A percentile compares a stretch with the other conserved stretches of the same genome.
Evolutionary conservation across 2,329 filamentous ascomycete genomes (phyloP).

Genomic region (Cryphonectria parasitica): DNA sequence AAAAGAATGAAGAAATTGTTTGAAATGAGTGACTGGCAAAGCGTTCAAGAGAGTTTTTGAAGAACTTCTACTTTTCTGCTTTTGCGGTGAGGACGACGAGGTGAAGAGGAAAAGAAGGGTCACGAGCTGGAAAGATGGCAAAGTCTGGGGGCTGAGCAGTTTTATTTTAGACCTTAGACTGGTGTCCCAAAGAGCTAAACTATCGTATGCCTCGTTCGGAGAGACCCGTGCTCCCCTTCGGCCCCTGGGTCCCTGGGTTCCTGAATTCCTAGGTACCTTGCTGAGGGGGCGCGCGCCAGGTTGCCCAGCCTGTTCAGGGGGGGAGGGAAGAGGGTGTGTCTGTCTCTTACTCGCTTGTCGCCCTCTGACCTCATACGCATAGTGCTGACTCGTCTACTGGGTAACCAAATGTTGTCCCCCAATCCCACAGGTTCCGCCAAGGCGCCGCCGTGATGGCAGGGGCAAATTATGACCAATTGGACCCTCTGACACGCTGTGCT

Average conservation of each 20-base stretch:
- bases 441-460: slow-evolving; percentile 11
- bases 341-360: neutral
- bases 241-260: neutral
- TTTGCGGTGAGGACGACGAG: neutral
- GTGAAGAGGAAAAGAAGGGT: neutral
- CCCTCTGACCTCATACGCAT: neutral
- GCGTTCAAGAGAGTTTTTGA: neutral
- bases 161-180: slow-evolving; percentile 18
- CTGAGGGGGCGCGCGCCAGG: neutral
- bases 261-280: neutral
- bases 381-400: slow-evolving; percentile 8
- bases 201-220: neutral
- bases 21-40: neutral
- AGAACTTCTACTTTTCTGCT: neutral
- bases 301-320: neutral
- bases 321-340: neutral
- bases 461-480: slow-evolving; percentile 8
- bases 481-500: neutral
- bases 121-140: slow-evolving; percentile 6
- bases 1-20: neutral
- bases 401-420: neutral
- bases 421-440: slow-evolving; percentile 5
- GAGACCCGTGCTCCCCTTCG: neutral
- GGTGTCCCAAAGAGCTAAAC: neutral
- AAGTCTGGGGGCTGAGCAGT: slow-evolving; percentile 18